A percentile compares a stretch with the other conserved stretches of the same genome.
These are phyloP conservation scores for Fusarium illudens DNA, from an alignment of 2,329 filamentous ascomycete genomes.

Conservation along the genomic window DNA sequence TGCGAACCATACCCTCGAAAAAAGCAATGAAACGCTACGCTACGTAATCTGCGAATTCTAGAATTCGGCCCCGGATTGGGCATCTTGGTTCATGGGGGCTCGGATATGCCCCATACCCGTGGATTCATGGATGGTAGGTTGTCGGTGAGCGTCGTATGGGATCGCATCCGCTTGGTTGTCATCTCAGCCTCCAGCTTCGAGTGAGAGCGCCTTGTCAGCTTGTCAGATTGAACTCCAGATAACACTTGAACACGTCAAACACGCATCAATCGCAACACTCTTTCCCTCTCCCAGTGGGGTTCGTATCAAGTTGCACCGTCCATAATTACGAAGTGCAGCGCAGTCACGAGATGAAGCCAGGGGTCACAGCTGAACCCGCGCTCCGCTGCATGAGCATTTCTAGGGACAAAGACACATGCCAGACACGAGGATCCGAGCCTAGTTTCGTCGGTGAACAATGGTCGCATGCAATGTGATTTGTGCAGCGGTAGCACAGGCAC, in stretches of 20 bases:
- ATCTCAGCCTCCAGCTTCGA: constrained; percentile 19
- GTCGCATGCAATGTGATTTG: constrained; percentile 21
- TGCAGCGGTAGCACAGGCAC: constrained; percentile 16
- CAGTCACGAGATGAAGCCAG: background rate
- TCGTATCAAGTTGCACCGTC: background rate
- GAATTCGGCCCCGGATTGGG: constrained; percentile 31
- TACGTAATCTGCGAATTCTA: constrained; percentile 29
- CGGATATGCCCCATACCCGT: constrained; percentile 19
- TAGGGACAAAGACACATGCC: constrained; percentile 29
- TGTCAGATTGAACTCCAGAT: background rate
- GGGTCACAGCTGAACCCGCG: background rate
- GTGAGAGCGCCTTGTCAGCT: no score
- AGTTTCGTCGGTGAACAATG: constrained; percentile 8
- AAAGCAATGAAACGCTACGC: constrained; percentile 31
- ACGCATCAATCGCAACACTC: background rate
- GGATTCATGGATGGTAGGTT: background rate
- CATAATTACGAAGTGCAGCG: background rate
- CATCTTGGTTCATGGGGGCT: constrained; percentile 4
- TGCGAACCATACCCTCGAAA: constrained; percentile 25
- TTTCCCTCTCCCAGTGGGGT: background rate
- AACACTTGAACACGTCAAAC: background rate
- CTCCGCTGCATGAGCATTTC: constrained; percentile 13
- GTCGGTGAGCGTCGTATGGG: constrained; percentile 18
- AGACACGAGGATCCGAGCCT: constrained; percentile 13
- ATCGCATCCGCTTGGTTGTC: constrained; percentile 20